These are phyloP conservation scores for Phlebopus sp. DNA, from an alignment of 1,284 basidiomycete species.

Conservation along the genomic window DNA sequence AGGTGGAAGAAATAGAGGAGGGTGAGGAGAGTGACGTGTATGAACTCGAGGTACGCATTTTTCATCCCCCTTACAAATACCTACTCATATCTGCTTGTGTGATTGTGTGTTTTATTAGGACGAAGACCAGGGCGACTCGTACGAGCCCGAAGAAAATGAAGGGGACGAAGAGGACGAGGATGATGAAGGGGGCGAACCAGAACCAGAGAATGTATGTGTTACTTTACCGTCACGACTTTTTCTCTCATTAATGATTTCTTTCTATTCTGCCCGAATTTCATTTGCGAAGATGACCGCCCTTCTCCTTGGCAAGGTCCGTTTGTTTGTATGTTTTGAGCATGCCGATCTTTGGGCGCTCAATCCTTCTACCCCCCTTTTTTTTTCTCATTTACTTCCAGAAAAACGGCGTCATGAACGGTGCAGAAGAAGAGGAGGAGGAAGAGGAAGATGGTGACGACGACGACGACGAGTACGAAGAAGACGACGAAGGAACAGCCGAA, in stretches of 20 bases:
- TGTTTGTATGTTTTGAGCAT: neutral
- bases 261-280: constrained; percentile 3
- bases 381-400: constrained; percentile 4
- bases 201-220: constrained; percentile 11
- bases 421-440: constrained; percentile 11
- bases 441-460: constrained; percentile 24
- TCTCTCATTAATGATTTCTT: neutral
- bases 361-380: too few relatives aligned
- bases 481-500: constrained; percentile 13
- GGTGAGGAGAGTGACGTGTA: constrained; percentile 32
- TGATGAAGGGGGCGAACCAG: neutral
- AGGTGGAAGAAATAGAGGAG: constrained; percentile 12
- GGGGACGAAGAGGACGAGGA: constrained; percentile 10
- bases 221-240: neutral
- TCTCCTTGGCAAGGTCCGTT: constrained; percentile 20
- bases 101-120: constrained; percentile 13
- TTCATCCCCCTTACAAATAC: too few relatives aligned
- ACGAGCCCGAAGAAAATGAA: constrained; percentile 18
- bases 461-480: constrained; percentile 20
- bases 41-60: constrained; percentile 22
- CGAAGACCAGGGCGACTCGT: constrained; percentile 5
- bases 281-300: constrained; percentile 22
- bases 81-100: neutral
- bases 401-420: constrained; percentile 14
- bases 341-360: neutral